Base-by-base conservation (phyloP, 78 protist species). In the Bodo saltans region DNA sequence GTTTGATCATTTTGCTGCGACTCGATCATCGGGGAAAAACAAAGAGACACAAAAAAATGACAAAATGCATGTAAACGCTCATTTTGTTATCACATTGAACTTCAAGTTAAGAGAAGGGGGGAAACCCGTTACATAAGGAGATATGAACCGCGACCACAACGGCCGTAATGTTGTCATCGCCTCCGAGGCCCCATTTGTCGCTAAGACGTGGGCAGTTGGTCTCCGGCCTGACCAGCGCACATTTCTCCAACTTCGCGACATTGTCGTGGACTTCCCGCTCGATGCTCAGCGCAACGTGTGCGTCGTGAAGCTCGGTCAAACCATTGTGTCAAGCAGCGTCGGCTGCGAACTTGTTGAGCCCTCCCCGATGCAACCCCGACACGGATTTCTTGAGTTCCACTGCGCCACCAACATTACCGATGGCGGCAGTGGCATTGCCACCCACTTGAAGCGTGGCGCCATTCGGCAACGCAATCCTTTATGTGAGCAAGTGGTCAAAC, bases 301-400 rank as follows among this genome's bases (percentile, higher is more conserved):
- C 69, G 60, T 32, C 69, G 68, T 83, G 33, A 1, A 39, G 30
- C 74, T 93, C 29, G 95, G 95, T 26, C 84, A 84, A 33, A 91
- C 95, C 21, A 53, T 90, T 40, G 94, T 91, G 4, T 37, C 78
- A 34, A 79, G 92, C 32, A 33, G 80, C 53, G 83, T 89, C 8
- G 41, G 85, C 38, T 91, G 85, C 34, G 93, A 90, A 41, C 72
- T 91, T 0, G 88, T 88, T 1, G 94, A 87, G 76, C 96, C 96
- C 60, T 78, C 42, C 47, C 88, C 89, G 33, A 93, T 89, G 52
- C 79, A 93, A 73, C 95, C 95, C 30, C 89, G 68, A 25, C 94
- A 93, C 72, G 96, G 96, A 29, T 90, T 90, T 88, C 85, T 92
- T 40, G 27, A 42, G 17, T 89, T 93, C 42, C 70, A 70, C 67